phyloP scores from a whole-genome alignment of 352 stramenopile species.

The Thalassiosira exigua region DNA sequence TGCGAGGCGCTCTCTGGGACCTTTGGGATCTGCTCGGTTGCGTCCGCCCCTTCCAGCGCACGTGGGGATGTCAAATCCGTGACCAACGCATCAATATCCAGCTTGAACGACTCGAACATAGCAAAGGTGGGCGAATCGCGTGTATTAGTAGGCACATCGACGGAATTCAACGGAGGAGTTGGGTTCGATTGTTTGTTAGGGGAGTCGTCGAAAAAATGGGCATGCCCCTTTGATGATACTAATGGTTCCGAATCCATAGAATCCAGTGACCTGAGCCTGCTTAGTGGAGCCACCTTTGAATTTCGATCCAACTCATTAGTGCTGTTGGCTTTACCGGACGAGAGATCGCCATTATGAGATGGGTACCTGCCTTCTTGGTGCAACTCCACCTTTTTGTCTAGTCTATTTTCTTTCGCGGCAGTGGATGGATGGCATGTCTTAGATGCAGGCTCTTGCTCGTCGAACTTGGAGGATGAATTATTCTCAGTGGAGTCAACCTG shows the following conservation, averaged over 20 bases:
- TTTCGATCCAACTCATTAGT: conserved; percentile 20
- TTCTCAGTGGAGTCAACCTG: neutral
- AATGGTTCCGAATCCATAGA: conserved; percentile 46
- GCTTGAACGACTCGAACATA: conserved; percentile 38
- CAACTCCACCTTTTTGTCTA: too few species aligned
- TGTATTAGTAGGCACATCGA: conserved; percentile 17
- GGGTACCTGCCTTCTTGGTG: too few species aligned
- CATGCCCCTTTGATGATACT: conserved; percentile 33
- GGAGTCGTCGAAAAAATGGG: conserved; percentile 24
- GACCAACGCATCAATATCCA: conserved; percentile 38
- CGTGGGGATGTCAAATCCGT: conserved; percentile 12
- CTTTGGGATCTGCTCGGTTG: neutral
- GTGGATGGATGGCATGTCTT: too few species aligned
- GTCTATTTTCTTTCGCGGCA: too few species aligned
- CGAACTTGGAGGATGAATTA: too few species aligned
- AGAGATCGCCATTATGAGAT: neutral
- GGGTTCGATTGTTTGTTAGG: neutral
- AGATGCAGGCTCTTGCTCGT: too few species aligned
- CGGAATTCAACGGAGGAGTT: neutral
- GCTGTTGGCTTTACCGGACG: conserved; percentile 1
- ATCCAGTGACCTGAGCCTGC: conserved; percentile 29
- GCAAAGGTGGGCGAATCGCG: conserved; percentile 17
- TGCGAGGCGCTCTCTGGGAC: neutral
- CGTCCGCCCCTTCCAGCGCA: neutral
- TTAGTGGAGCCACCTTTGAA: conserved; percentile 30